Base-by-base conservation (phyloP, 441 rosid species). In the Mallotus repandus region DNA sequence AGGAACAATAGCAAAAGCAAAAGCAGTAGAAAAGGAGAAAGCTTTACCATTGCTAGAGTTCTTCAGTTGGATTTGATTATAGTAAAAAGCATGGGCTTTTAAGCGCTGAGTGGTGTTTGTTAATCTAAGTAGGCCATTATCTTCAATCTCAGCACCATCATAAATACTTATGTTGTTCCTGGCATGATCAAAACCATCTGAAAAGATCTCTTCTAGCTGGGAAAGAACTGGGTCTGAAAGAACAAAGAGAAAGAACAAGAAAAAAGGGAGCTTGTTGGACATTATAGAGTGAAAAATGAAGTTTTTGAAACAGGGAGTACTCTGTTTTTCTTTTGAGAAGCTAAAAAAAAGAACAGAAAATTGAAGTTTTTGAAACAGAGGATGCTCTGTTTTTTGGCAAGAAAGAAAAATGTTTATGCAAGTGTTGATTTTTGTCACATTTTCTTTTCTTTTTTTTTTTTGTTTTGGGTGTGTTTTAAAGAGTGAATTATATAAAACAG, bases 61-160 rank as follows among this genome's bases (percentile, higher is more conserved):
- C 82, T 84, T 90, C 86, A 90, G 86, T 55, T 65, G 84, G 68
- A 90, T 64, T 9, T 87, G 95, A 56, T 83, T 73, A 4, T 90
- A 82, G 83, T 92, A 88, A 80, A 94, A 92, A 53, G 92, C 96
- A 72, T 90, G 98, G 55, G 97, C 97, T 45, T 80, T 63, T 65
- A 80, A 80, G 3, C 93, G 84, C 46, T 50, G 79, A 7, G 87
- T 77, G 32, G 79, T 77, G 78, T 89, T 76, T 0, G 98, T 92
- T 64, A 94, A 82, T 54, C 78, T 77, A 50, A 94, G 85, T 49
- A 87, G 7, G 76, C 99, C 98, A 48, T 84, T 80, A 38, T 64
- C n/a, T 49, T 78, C 75, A 69, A 94, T 78, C 78, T 72, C 84
- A 22, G 97, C 87, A 54, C 61, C 89, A 58, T 89, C 92, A 53